These are phyloP conservation scores for Fusarium nisikadoi DNA, from an alignment of 2,329 filamentous ascomycete genomes.

Conservation along the genomic window DNA sequence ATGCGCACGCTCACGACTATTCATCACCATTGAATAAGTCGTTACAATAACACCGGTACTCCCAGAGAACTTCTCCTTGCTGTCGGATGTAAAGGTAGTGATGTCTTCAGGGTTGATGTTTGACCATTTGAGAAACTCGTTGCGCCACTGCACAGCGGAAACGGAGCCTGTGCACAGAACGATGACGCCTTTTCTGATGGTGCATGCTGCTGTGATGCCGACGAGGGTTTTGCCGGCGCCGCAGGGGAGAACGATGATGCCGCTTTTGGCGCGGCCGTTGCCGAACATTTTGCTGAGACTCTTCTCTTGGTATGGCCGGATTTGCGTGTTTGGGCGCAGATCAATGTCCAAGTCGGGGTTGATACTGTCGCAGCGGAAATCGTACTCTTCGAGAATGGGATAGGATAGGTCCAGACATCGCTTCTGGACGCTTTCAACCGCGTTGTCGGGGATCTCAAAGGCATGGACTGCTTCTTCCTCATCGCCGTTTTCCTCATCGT, in stretches of 20 bases:
- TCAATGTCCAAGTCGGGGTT: conserved; percentile 96
- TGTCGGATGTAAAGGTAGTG: conserved; percentile 92
- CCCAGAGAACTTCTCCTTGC: conserved; percentile 79
- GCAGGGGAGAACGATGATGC: conserved; percentile 96
- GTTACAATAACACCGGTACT: conserved; percentile 97
- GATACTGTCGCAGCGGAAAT: conserved; percentile 88
- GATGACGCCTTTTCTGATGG: conserved; percentile 96
- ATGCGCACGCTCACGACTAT: conserved; percentile 86
- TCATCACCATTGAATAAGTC: conserved; percentile 96
- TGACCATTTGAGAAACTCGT: conserved; percentile 98
- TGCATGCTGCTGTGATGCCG: conserved; percentile 98
- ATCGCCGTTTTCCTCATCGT: conserved; percentile 82
- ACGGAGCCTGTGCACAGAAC: conserved; percentile 97
- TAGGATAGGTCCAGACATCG: conserved; percentile 86
- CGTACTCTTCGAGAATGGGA: conserved; percentile 94
- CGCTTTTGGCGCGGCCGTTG: conserved; percentile 95
- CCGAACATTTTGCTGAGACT: conserved; percentile 99
- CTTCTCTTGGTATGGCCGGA: conserved; percentile 95
- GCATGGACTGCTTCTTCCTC: conserved; percentile 88
- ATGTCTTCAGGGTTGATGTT: conserved; percentile 94
- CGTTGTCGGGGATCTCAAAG: conserved; percentile 86
- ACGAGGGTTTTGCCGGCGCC: conserved; percentile 97
- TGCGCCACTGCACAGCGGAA: conserved; percentile 96
- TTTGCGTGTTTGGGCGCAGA: conserved; percentile 86
- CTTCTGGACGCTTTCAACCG: conserved; percentile 88